Base-by-base conservation (phyloP, 2,329 filamentous ascomycete genomes). In the Lasiodiplodia gonubiensis region DNA sequence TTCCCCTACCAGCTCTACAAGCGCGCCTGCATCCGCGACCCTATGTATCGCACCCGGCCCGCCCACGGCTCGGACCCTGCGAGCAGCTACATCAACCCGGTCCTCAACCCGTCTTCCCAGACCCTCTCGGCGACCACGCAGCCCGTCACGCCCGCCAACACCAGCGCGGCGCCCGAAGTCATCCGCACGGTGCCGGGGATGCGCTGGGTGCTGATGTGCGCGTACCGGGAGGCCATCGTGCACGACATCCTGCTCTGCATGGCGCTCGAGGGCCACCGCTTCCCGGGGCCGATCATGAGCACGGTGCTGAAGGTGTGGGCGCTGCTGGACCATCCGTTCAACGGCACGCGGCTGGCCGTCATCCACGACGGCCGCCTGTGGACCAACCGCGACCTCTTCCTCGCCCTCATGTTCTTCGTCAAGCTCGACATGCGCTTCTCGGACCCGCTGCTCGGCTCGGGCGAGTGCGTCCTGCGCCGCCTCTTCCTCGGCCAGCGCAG, bases 391-490 rank as follows among this genome's bases (percentile, higher is more conserved):
- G 88, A 92, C 73, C 76, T 95, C 11, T 86, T 87, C 73, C 82
- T 86, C 61, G 83, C 86, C 2, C 86, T 88, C 53, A 77, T 89
- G 68, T 89, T 94, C 80, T 81, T 92, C 70, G 74, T 92, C 69
- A 94, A 94, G 79, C 84, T 95, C 18, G 84, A 88, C 73, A 88
- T 93, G 86, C 83, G 84, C 65, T 88, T 92, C 77, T 87, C 86
- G 67, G 85, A 92, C 70, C 90, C 91, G 0, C 74, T 87, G 27
- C 83, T 83, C 59, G 86, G 85, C 0, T 82, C 83, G 18, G 82
- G 83, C 59, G 79, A 81, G 2, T 81, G 70, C 7, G 67, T 61
- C 25, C 59, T 80, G 8, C 68, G 70, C 0, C 68, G 72, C 25
- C 35, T 75, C 49, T 49, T 76, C 4, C 76, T 92, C 51, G 87